phyloP scores from a whole-genome alignment of 2,329 filamentous ascomycete genomes.

The Scortechinia acanthostroma region DNA sequence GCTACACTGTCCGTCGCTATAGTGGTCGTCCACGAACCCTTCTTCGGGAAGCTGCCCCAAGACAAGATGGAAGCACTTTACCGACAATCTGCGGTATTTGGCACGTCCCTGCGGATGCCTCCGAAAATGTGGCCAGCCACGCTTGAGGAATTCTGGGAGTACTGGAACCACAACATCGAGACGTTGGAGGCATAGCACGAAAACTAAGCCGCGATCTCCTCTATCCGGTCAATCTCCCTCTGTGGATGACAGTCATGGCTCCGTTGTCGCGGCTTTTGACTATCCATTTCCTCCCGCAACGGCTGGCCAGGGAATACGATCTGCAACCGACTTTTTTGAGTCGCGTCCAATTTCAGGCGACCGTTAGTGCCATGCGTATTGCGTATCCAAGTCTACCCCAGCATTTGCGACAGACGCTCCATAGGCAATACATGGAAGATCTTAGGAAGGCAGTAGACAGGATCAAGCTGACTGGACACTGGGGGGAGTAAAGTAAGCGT shows the following conservation, averaged over 20 bases:
- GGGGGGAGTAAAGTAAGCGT: no score
- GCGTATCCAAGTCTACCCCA: constrained; percentile 15
- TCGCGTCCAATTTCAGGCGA: constrained; percentile 9
- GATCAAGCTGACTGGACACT: constrained; percentile 8
- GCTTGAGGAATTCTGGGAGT: constrained; percentile 22
- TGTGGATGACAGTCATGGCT: constrained; percentile 13
- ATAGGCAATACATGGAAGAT: constrained; percentile 18
- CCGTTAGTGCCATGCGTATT: constrained; percentile 9
- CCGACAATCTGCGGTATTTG: constrained; percentile 15
- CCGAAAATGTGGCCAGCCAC: constrained; percentile 23
- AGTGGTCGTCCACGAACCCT: constrained; percentile 13
- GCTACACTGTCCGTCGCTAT: constrained; percentile 15
- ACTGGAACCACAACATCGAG: constrained; percentile 24
- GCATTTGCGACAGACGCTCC: constrained; percentile 13
- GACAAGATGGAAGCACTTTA: constrained; percentile 10
- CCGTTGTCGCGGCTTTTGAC: constrained; percentile 17
- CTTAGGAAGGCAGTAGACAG: constrained; percentile 13
- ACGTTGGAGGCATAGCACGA: constrained; percentile 16
- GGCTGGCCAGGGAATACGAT: constrained; percentile 14
- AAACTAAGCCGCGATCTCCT: constrained; percentile 16
- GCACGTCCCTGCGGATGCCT: constrained; percentile 16
- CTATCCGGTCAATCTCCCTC: constrained; percentile 14
- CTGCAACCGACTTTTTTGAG: constrained; percentile 12
- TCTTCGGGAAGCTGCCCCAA: constrained; percentile 9
- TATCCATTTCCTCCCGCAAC: constrained; percentile 15